These are phyloP conservation scores for Xylaria castorea DNA, from an alignment of 495 filamentous ascomycete genomes.

Conservation along the genomic window DNA sequence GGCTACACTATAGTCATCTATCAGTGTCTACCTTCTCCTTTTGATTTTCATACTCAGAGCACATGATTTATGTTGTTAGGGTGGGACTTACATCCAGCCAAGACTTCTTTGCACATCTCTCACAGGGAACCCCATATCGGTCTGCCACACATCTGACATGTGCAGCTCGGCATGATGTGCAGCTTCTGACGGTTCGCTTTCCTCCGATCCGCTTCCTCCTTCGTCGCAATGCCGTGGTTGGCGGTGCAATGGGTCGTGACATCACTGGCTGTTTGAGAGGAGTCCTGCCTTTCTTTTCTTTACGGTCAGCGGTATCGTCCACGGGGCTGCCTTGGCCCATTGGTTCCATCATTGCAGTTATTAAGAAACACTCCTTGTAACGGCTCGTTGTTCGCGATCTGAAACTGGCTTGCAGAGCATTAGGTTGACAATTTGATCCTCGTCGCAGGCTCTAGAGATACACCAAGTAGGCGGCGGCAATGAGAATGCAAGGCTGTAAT, in stretches of 20 bases:
- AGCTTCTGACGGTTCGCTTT: slow-evolving; percentile 23
- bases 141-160: slow-evolving; percentile 30
- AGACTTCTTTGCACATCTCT: slow-evolving; percentile 24
- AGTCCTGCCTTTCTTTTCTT: slow-evolving; percentile 16
- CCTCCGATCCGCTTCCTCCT: slow-evolving; percentile 21
- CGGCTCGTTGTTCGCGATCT: neutral
- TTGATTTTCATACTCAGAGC: neutral
- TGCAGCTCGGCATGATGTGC: slow-evolving; percentile 21
- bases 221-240: neutral
- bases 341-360: neutral
- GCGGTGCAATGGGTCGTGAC: neutral
- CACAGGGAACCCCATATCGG: slow-evolving; percentile 26
- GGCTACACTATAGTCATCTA: slow-evolving; percentile 10
- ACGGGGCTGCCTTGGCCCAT: neutral
- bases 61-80: neutral
- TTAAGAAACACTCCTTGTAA: neutral
- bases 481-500: neutral
- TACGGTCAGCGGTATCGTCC: neutral
- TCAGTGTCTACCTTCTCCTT: neutral
- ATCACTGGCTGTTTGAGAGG: slow-evolving; percentile 14
- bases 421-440: neutral
- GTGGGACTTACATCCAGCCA: slow-evolving; percentile 22
- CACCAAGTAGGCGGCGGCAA: neutral
- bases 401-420: neutral
- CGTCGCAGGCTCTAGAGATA: neutral